Base-by-base conservation (phyloP, 2,329 filamentous ascomycete genomes). In the Thielaviopsis populi region DNA sequence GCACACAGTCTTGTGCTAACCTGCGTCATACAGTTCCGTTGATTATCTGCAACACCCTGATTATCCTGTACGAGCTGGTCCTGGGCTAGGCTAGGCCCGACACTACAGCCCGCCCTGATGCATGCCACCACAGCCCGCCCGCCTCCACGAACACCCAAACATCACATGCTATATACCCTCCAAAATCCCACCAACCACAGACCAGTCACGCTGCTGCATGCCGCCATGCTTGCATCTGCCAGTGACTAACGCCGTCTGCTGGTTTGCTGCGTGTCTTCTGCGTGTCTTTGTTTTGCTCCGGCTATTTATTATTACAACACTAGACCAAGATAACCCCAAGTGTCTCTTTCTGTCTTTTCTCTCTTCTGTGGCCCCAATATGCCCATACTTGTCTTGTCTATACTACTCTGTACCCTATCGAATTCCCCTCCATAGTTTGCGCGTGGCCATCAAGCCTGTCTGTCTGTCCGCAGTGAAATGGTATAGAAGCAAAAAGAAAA, bases 21-120 rank as follows among this genome's bases (percentile, higher is more conserved):
- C 33, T 19, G 41, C 19, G 33, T 22, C 19, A 19, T 19, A n/a
- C 69, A 94, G 89, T 92, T 79, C 91, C 90, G 15, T 75, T 95
- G 67, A 95, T 95, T 74, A 82, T 84, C 67, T 83, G 92, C 70
- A 95, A 95, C 74, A 84, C 85, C 5, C 73, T 91, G 68, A 86
- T 95, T 68, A 94, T 95, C 71, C 73, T 90, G 66, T 95, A 91
- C 75, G 87, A 91, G 75, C 77, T 94, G 48, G 79, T 91, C 58
- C 77, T 91, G 33, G 88, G 88, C 65, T 91, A 77, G 80, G 64
- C 58, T 91, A 77, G 80, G 64, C 58, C 63, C 24, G 10, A 41
- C 46, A 33, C 6, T 7, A 19, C 22, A 54, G 42, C 1, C 42
- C 42, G 10, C 46, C 19, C 15, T 3, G 46, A 50, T 50, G 27